A percentile compares a stretch with the other conserved stretches of the same genome.
Evolutionary conservation across 768 basidiomycete species (phyloP).

Genomic region (Holtermannia corniformis): DNA sequence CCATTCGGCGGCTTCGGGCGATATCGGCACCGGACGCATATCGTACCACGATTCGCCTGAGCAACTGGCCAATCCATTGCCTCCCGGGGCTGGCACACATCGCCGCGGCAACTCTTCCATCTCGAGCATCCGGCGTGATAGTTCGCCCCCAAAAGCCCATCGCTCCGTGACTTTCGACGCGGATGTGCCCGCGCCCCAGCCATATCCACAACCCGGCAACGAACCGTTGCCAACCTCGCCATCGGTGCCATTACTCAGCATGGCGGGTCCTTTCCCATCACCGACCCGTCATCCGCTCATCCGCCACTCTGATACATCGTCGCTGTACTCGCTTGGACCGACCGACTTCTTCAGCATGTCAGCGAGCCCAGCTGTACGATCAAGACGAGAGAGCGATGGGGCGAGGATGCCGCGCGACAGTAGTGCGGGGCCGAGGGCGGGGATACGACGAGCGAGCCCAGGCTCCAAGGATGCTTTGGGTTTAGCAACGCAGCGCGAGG

Average conservation of each 20-base stretch:
- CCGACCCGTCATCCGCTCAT: not conserved
- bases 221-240: not conserved
- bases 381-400: not conserved
- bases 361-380: not conserved
- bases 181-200: not conserved
- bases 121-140: not conserved
- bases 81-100: not conserved
- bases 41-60: not conserved
- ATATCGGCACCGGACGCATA: not conserved
- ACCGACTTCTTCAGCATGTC: not conserved
- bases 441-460: not conserved
- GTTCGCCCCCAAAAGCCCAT: not conserved
- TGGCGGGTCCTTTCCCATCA: not conserved
- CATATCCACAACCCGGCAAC: not conserved
- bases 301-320: not conserved
- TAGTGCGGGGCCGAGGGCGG: not conserved
- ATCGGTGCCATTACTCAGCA: not conserved
- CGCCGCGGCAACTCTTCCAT: not conserved
- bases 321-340: not conserved
- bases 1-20: not conserved
- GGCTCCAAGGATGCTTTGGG: not conserved
- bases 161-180: not conserved
- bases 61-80: not conserved
- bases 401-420: not conserved
- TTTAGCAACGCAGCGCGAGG: not conserved